Evolutionary conservation across 1,284 basidiomycete genomes (phyloP).

Genomic region (Cutaneotrichosporon dermatis): DNA sequence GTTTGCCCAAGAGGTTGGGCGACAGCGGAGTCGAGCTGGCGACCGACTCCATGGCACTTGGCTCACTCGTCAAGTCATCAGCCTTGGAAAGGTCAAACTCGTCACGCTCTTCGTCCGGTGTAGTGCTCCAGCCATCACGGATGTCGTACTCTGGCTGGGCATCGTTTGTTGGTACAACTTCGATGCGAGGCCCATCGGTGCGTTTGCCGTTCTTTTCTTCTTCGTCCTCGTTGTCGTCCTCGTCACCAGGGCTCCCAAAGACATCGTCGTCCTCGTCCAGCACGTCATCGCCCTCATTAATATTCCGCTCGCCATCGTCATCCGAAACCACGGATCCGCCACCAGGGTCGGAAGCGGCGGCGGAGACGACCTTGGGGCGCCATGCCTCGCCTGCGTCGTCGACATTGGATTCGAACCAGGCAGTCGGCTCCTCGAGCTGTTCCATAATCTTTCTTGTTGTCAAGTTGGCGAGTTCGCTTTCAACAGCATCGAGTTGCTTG

Average conservation of each 20-base stretch:
- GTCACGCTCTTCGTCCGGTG: not conserved
- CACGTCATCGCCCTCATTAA: not conserved
- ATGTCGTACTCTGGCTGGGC: constrained; percentile 3
- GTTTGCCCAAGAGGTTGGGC: constrained; percentile 8
- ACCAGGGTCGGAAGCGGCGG: constrained; percentile 5
- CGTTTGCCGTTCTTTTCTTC: not conserved
- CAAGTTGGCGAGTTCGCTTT: not conserved
- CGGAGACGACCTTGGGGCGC: not conserved
- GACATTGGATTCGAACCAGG: not conserved
- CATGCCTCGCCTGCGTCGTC: not conserved
- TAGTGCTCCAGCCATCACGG: constrained; percentile 13
- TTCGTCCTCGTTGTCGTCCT: not conserved
- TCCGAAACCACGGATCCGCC: constrained; percentile 2
- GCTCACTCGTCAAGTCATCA: not conserved
- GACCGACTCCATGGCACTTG: not conserved
- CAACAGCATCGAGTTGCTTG: not conserved
- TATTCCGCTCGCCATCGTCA: not conserved
- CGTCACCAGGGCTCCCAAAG: not conserved
- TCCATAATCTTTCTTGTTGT: not conserved
- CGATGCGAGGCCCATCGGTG: constrained; percentile 12
- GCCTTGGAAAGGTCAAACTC: constrained; percentile 7
- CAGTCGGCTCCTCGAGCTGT: not conserved
- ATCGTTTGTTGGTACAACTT: constrained; percentile 7
- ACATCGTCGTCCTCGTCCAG: not conserved
- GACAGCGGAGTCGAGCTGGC: not conserved